Conservation (phyloP, 2,329 filamentous ascomycete species). For the Colletotrichum phormii region DNA sequence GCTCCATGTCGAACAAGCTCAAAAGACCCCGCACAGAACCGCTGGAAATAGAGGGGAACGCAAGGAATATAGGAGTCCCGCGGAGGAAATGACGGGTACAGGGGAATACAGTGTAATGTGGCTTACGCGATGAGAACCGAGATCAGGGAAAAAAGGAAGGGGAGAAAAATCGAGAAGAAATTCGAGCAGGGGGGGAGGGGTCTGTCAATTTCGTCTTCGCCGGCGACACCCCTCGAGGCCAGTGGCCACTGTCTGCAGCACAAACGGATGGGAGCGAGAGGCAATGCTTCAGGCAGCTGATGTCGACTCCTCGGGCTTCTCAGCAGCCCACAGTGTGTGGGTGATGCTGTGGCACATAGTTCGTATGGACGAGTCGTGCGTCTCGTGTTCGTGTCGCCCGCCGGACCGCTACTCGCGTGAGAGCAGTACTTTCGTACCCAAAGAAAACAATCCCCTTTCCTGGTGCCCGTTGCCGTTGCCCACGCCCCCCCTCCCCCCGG, state of each 20-base stretch:
- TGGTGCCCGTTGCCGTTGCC: slow-evolving; percentile 9
- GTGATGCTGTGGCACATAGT: slow-evolving; percentile 30
- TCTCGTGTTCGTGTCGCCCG: slow-evolving; percentile 16
- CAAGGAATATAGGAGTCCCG: background rate
- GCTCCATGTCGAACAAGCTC: slow-evolving; percentile 19
- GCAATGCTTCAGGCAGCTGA: slow-evolving; percentile 8
- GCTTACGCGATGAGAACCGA: background rate
- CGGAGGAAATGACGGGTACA: background rate
- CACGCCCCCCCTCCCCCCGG: slow-evolving; percentile 17
- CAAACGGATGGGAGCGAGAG: background rate
- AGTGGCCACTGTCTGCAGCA: background rate
- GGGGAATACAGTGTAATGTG: slow-evolving; percentile 11
- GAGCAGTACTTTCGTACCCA: background rate
- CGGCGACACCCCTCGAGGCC: background rate
- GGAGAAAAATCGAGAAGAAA: slow-evolving; percentile 30
- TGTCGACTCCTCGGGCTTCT: background rate
- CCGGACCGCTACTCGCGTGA: slow-evolving; percentile 13
- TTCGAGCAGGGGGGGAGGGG: slow-evolving; percentile 11
- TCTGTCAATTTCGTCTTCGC: slow-evolving; percentile 23
- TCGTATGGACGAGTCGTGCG: slow-evolving; percentile 34
- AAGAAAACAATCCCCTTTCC: slow-evolving; percentile 40
- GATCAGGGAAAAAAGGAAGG: slow-evolving; percentile 16
- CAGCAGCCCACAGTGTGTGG: slow-evolving; percentile 14
- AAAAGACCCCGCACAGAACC: slow-evolving; percentile 1
- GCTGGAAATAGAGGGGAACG: background rate